Conservation (phyloP, 352 stramenopile genomes). For the Poterioochromonas sp. region DNA sequence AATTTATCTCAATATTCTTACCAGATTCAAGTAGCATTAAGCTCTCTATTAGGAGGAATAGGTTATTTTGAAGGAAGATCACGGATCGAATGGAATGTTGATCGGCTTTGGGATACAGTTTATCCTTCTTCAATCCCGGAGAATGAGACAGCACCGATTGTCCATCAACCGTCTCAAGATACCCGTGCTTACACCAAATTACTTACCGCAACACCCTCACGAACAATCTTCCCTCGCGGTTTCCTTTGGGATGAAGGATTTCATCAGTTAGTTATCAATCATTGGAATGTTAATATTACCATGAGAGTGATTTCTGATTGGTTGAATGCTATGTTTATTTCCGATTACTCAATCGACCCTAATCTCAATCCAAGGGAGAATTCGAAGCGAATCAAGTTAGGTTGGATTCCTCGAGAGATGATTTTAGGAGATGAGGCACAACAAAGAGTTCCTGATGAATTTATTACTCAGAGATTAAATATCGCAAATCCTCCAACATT, state of each 20-base stretch:
- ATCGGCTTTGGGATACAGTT: too few relatives aligned
- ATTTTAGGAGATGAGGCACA: slow-evolving; percentile 63
- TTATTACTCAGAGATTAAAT: slow-evolving; percentile 62
- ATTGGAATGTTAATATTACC: slow-evolving; percentile 62
- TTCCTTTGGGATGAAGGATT: slow-evolving; percentile 91
- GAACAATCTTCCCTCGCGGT: slow-evolving; percentile 81
- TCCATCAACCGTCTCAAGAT: slow-evolving; percentile 34
- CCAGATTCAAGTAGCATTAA: slow-evolving; percentile 70
- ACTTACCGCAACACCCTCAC: slow-evolving; percentile 74
- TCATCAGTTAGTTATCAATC: slow-evolving; percentile 68
- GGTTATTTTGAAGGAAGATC: slow-evolving; percentile 72
- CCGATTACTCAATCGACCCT: slow-evolving; percentile 37
- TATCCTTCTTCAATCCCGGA: too few relatives aligned
- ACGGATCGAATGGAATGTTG: neutral
- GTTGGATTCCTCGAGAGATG: slow-evolving; percentile 82
- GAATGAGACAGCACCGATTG: neutral
- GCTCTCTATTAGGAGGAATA: slow-evolving; percentile 72
- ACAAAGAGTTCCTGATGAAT: slow-evolving; percentile 67
- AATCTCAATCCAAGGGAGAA: neutral
- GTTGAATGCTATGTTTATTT: slow-evolving; percentile 64
- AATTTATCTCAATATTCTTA: slow-evolving; percentile 49
- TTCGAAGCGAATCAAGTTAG: slow-evolving; percentile 33
- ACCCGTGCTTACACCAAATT: slow-evolving; percentile 42
- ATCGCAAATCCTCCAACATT: slow-evolving; percentile 82
- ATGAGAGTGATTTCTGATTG: slow-evolving; percentile 72